These are phyloP conservation scores for Plenodomus tracheiphilus DNA, from an alignment of 2,329 filamentous ascomycete genomes.

Conservation along the genomic window DNA sequence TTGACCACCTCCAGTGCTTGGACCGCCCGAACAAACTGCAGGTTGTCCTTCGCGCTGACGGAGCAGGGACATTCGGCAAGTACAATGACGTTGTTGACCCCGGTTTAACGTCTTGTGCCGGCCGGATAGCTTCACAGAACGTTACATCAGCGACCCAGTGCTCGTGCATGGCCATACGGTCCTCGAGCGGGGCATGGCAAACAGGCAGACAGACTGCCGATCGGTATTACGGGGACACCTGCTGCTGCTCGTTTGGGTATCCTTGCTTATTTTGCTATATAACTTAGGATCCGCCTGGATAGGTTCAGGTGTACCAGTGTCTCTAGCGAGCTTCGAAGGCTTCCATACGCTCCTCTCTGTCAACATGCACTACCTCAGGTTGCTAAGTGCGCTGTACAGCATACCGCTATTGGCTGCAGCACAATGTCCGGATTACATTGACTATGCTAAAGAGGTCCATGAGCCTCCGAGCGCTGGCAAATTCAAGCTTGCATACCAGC, in stretches of 20 bases:
- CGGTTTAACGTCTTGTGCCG: slow-evolving; percentile 6
- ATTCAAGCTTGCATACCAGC: slow-evolving; percentile 52
- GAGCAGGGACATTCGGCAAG: background rate
- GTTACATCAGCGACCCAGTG: slow-evolving; percentile 27
- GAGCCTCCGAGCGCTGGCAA: slow-evolving; percentile 49
- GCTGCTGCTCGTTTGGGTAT: background rate
- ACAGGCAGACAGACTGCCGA: slow-evolving; percentile 21
- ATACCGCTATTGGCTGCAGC: slow-evolving; percentile 31
- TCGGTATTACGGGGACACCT: no score
- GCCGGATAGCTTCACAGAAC: slow-evolving; percentile 21
- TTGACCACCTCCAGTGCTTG: slow-evolving; percentile 1
- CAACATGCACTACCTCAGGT: slow-evolving; percentile 28
- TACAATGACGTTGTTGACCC: slow-evolving; percentile 26
- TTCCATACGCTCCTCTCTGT: background rate
- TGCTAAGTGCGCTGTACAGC: slow-evolving; percentile 16
- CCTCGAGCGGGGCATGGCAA: slow-evolving; percentile 37
- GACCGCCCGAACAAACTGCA: background rate
- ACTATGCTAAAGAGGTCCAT: slow-evolving; percentile 48
- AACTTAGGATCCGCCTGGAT: background rate
- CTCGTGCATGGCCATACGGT: slow-evolving; percentile 22
- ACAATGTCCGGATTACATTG: slow-evolving; percentile 50
- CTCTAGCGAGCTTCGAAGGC: background rate
- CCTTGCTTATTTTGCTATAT: slow-evolving; percentile 1
- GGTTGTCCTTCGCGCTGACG: slow-evolving; percentile 7
- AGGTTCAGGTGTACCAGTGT: background rate